These are phyloP conservation scores for Rutstroemia sp. DNA, from an alignment of 2,329 filamentous ascomycete species.

Conservation along the genomic window DNA sequence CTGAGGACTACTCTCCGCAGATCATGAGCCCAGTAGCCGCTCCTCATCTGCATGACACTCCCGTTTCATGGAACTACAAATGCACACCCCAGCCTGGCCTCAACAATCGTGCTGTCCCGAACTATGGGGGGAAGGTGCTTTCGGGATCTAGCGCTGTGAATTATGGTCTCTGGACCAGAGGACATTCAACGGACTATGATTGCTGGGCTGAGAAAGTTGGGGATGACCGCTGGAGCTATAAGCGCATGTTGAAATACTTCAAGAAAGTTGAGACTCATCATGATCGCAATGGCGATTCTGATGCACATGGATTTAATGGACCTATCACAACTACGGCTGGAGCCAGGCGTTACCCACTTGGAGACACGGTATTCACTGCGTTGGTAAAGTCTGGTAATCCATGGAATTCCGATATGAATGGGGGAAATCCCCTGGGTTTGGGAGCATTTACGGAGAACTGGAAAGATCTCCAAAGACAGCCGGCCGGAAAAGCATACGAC, in stretches of 20 bases:
- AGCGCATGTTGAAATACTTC: constrained; percentile 33
- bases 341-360: neutral
- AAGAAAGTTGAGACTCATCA: constrained; percentile 21
- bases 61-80: neutral
- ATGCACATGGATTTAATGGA: neutral
- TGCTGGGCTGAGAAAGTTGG: constrained; percentile 30
- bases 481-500: constrained; percentile 19
- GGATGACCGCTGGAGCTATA: constrained; percentile 15
- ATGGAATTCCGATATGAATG: neutral
- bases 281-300: neutral
- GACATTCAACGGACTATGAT: constrained; percentile 28
- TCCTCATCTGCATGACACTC: neutral
- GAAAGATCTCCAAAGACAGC: constrained; percentile 1
- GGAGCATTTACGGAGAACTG: neutral
- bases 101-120: neutral
- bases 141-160: constrained; percentile 32
- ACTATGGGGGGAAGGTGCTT: constrained; percentile 27
- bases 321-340: neutral
- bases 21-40: neutral
- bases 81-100: neutral
- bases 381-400: neutral
- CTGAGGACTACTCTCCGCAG: neutral
- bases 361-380: neutral
- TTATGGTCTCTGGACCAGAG: constrained; percentile 22
- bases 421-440: constrained; percentile 3